These are phyloP conservation scores for Sungouiella thailandica DNA, from an alignment of 805 yeast genomes.

Conservation along the genomic window DNA sequence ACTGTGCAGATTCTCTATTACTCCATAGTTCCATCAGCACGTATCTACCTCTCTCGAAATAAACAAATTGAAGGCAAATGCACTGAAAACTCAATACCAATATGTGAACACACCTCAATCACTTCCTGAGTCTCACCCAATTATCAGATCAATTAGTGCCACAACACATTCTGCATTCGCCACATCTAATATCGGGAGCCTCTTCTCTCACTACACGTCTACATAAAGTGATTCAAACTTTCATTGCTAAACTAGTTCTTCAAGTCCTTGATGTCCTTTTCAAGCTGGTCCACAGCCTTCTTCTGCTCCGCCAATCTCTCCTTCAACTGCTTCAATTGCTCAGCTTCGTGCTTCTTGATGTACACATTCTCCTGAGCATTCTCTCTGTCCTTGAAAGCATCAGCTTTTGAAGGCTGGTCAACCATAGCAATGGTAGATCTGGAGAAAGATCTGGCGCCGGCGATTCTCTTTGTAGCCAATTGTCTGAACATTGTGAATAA, in stretches of 20 bases:
- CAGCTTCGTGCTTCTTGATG: slow-evolving; percentile 86
- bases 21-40: no score
- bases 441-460: slow-evolving; percentile 13
- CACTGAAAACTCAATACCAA: no score
- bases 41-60: no score
- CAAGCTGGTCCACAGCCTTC: slow-evolving; percentile 47
- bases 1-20: no score
- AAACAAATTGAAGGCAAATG: no score
- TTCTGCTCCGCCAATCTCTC: slow-evolving; percentile 75
- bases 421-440: slow-evolving; percentile 7
- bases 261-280: slow-evolving; percentile 45
- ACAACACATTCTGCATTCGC: no score
- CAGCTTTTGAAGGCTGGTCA: slow-evolving; percentile 9
- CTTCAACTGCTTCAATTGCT: slow-evolving; percentile 70
- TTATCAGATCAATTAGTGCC: no score
- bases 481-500: slow-evolving; percentile 17
- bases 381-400: slow-evolving; percentile 69
- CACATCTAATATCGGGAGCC: no score
- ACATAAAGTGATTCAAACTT: no score
- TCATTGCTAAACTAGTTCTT: slow-evolving; percentile 41
- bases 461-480: slow-evolving; percentile 11
- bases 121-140: no score
- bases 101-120: no score
- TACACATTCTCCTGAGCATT: slow-evolving; percentile 84
- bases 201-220: no score